A percentile compares a stretch with the other conserved stretches of the same genome.
These are phyloP conservation scores for Colletotrichum spinosum DNA, from an alignment of 2,329 filamentous ascomycete species.

Conservation along the genomic window DNA sequence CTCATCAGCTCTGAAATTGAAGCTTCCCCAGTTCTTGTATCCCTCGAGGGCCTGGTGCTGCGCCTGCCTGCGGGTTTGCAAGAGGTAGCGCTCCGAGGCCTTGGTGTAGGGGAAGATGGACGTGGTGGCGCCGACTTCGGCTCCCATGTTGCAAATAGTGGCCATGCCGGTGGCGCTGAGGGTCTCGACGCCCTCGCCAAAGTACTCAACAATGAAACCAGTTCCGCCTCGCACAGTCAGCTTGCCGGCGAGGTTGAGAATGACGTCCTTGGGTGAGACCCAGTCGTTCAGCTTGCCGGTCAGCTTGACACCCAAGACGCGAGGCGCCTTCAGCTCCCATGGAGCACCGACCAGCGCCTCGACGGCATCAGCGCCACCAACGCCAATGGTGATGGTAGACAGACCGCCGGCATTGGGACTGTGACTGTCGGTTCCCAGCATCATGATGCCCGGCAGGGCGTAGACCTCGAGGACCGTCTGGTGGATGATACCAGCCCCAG, in stretches of 20 bases:
- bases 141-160: constrained; percentile 90
- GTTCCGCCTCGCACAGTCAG: constrained; percentile 95
- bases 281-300: constrained; percentile 88
- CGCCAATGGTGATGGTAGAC: constrained; percentile 93
- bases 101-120: constrained; percentile 94
- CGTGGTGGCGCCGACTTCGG: constrained; percentile 94
- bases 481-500: constrained; percentile 94
- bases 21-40: constrained; percentile 36
- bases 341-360: constrained; percentile 96
- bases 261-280: constrained; percentile 96
- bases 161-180: constrained; percentile 94
- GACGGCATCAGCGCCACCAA: constrained; percentile 96
- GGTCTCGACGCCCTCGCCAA: constrained; percentile 88
- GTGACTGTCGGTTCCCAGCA: constrained; percentile 97
- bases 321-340: constrained; percentile 97
- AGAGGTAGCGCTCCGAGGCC: constrained; percentile 86
- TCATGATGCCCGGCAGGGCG: constrained; percentile 96
- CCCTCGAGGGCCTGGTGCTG: constrained; percentile 33
- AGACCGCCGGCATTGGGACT: constrained; percentile 97
- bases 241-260: constrained; percentile 87
- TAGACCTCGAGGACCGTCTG: constrained; percentile 99
- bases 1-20: constrained; percentile 76
- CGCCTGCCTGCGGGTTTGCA: constrained; percentile 79
- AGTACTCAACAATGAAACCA: constrained; percentile 94
- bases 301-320: constrained; percentile 86